These are phyloP conservation scores for Endoconidiophora laricicola DNA, from an alignment of 2,329 filamentous ascomycete species.

Conservation along the genomic window DNA sequence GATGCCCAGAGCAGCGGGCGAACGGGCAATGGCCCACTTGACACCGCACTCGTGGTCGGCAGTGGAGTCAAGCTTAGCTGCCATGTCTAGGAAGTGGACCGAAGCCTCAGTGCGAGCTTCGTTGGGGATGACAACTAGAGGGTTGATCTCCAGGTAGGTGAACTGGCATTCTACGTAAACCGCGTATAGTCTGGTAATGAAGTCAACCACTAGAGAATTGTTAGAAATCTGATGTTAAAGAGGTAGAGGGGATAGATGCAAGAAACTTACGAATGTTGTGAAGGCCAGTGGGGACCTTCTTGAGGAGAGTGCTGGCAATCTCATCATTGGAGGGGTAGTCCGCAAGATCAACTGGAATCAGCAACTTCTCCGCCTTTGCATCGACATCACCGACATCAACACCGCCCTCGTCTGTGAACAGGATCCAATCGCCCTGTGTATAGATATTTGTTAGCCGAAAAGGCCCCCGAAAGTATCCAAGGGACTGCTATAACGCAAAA, in stretches of 20 bases:
- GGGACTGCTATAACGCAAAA: not conserved
- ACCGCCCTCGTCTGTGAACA: slow-evolving; percentile 99
- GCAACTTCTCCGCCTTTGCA: slow-evolving; percentile 93
- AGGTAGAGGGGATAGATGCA: too few relatives aligned
- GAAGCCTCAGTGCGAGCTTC: slow-evolving; percentile 78
- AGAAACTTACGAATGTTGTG: slow-evolving; percentile 57
- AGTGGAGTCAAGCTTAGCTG: slow-evolving; percentile 97
- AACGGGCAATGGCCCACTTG: slow-evolving; percentile 95
- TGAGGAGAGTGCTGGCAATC: slow-evolving; percentile 70
- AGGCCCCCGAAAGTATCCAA: too few relatives aligned
- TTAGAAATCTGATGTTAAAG: not conserved
- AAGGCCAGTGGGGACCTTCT: slow-evolving; percentile 84
- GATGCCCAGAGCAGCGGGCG: slow-evolving; percentile 73
- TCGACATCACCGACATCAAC: slow-evolving; percentile 99
- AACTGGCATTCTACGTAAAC: slow-evolving; percentile 99
- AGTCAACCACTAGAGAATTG: slow-evolving; percentile 57
- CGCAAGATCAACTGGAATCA: slow-evolving; percentile 88
- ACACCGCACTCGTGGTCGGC: slow-evolving; percentile 98
- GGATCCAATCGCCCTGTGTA: slow-evolving; percentile 88
- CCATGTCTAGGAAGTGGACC: slow-evolving; percentile 95
- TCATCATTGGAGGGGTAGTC: slow-evolving; percentile 93
- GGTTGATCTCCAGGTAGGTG: slow-evolving; percentile 99
- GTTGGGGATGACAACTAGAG: slow-evolving; percentile 93
- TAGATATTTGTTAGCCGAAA: slow-evolving; percentile 18
- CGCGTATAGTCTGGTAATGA: slow-evolving; percentile 94